These are phyloP conservation scores for Rhodosorus marinus DNA, from an alignment of 23 red algal genomes.

Conservation along the genomic window DNA sequence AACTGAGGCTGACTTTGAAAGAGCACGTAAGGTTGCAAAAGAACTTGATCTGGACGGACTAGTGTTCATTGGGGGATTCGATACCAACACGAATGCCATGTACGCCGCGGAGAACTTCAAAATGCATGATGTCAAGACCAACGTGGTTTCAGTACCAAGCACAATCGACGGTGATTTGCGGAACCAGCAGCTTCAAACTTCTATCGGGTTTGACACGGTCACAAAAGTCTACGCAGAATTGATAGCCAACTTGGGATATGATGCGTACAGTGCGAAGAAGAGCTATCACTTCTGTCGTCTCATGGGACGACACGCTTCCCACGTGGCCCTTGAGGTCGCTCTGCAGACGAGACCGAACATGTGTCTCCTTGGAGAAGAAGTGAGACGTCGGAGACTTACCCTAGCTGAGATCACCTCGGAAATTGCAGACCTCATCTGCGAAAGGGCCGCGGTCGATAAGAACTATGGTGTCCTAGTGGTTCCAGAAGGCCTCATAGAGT, in stretches of 20 bases:
- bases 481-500: constrained; percentile 92
- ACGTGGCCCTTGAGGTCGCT: constrained; percentile 88
- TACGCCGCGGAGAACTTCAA: constrained; percentile 77
- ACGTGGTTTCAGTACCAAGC: constrained; percentile 82
- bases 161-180: constrained; percentile 94
- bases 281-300: constrained; percentile 80
- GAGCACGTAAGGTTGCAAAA: constrained; percentile 28
- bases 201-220: constrained; percentile 93
- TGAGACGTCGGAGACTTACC: constrained; percentile 46
- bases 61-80: constrained; percentile 80
- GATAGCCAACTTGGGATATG: constrained; percentile 62
- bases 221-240: constrained; percentile 63
- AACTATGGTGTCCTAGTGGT: constrained; percentile 87
- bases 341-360: constrained; percentile 90
- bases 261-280: constrained; percentile 80
- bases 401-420: constrained; percentile 30
- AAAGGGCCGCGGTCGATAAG: constrained; percentile 40
- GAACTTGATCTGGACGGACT: constrained; percentile 71
- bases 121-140: constrained; percentile 18
- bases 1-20: constrained; percentile 49
- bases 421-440: constrained; percentile 39
- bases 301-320: constrained; percentile 83
- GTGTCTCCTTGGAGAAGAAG: constrained; percentile 82
- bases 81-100: constrained; percentile 92
- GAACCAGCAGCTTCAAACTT: constrained; percentile 57